These are phyloP conservation scores for Ophiorrhiza pumila DNA, from an alignment of 257 asterid species.

Conservation along the genomic window DNA sequence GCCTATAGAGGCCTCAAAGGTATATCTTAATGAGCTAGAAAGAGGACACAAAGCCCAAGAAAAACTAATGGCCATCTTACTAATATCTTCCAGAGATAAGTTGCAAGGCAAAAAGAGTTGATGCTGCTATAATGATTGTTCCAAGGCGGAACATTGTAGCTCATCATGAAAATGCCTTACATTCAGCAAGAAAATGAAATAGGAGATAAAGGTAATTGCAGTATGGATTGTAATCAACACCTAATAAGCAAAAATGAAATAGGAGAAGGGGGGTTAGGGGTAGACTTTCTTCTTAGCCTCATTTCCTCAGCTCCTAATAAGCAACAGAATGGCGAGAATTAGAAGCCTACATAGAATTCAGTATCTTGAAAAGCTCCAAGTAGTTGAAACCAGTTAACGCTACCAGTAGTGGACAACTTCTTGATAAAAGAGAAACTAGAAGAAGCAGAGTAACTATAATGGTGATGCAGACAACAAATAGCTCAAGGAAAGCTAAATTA, in stretches of 20 bases:
- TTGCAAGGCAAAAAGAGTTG: background rate
- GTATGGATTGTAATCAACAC: too few relatives aligned
- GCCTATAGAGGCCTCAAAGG: background rate
- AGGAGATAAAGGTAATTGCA: background rate
- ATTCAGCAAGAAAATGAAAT: background rate
- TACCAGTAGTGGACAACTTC: background rate
- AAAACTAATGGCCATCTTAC: background rate
- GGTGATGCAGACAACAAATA: too few relatives aligned
- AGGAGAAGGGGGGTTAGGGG: background rate
- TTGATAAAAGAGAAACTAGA: background rate
- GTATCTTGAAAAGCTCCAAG: background rate
- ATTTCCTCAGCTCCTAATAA: background rate
- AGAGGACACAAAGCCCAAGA: background rate
- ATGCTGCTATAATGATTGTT: background rate
- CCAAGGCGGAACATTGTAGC: background rate
- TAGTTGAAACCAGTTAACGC: background rate
- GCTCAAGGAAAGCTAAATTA: too few relatives aligned
- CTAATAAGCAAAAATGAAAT: too few relatives aligned
- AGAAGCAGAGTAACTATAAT: background rate
- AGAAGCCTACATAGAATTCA: background rate
- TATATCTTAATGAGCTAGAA: background rate
- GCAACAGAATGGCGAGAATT: background rate
- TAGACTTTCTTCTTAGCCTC: background rate
- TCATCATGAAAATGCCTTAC: background rate
- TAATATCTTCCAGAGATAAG: background rate